Base-by-base conservation (phyloP, 805 yeast genomes). In the Metschnikowia kofuensis region DNA sequence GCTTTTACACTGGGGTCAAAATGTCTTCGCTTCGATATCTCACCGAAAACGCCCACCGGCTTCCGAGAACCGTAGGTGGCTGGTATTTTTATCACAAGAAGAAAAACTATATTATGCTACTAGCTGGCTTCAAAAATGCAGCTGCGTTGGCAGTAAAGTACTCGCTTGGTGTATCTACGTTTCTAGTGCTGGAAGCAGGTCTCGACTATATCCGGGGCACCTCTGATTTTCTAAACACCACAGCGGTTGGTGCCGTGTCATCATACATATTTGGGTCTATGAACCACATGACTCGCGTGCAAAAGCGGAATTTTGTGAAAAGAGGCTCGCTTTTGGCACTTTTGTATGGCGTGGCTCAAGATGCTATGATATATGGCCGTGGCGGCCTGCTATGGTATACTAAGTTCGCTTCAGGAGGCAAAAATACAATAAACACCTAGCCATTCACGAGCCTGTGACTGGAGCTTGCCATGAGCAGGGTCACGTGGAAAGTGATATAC, bases 61-160 rank as follows among this genome's bases (percentile, higher is more conserved):
- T 89, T 49, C 96, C 96, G 7, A 74, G 66, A 21, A 81, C 85
- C 0, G 84, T 81, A 46, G 90, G 89, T 16, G 94, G 92, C 0
- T 89, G 96, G 96, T 89, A 85, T 61, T 85, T 84, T 62, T 89
- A 89, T 66, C 94, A 89, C 66, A 88, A 86, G 66, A 76, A 89
- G 53, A 89, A 87, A 69, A 85, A 87, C 65, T 86, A 87, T 64
- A 86, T 85, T 30, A 80, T 88, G 66, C 65, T 85, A 34, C 72
- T 78, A 49, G 71, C 72, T 28, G 88, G 87, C 0, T 66, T 80
- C 53, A 69, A 68, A 15, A 46, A 55, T 7, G 90, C 85, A 0
- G 56, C 76, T n/a, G 63, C 58, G 35, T 69, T 70, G 9, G 77
- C 67, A 0, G 38, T 56, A 35, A 46, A 53, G 57, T 70, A 75